Base-by-base conservation (phyloP, 306 rosid genomes). In the Ceratonia siliqua region DNA sequence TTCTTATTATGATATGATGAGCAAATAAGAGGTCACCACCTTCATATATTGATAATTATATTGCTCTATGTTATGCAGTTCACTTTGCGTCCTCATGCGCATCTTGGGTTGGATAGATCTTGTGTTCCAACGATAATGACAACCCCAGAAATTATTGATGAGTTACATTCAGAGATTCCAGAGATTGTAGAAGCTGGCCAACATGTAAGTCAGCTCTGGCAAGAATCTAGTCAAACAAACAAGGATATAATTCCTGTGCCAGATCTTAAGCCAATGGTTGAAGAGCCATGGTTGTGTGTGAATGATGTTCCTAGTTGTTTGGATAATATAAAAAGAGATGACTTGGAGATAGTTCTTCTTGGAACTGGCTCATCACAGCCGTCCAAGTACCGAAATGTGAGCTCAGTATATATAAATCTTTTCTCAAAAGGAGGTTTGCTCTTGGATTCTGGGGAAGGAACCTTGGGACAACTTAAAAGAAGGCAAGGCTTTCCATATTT, bases 281-380 rank as follows among this genome's bases (percentile, higher is more conserved):
- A 94, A 82, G 97, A 92, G 84, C 95, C 97, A 32, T 92, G 96
- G 92, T 63, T 90, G 48, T 62, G 81, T 80, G 86, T 79, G 75
- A 82, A 76, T 82, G 70, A 62, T 59, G 56, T 81, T 86, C 96
- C 93, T 65, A 79, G 86, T 68, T 94, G 97, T 84, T 79, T 94
- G 87, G 93, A 90, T 75, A 79, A 86, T 81, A 71, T 92, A 78
- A 83, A 85, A 78, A 90, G 93, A 83, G 97, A 94, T 76, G 97
- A 92, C 87, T 72, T 94, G 89, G 99, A 94, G 91, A 84, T 94
- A 33, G 90, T 94, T 75, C 95, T 94, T 84, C 90, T 94, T 20
- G 99, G 99, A 63, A 94, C 99, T 33, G 97, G 96, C 39, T 94
- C 99, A 9, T 94, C 97, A 65, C 99, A 94, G 82, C 97, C 99